Evolutionary conservation across 1,284 basidiomycete genomes (phyloP).

Genomic region (Cryptococcus amylolentus): DNA sequence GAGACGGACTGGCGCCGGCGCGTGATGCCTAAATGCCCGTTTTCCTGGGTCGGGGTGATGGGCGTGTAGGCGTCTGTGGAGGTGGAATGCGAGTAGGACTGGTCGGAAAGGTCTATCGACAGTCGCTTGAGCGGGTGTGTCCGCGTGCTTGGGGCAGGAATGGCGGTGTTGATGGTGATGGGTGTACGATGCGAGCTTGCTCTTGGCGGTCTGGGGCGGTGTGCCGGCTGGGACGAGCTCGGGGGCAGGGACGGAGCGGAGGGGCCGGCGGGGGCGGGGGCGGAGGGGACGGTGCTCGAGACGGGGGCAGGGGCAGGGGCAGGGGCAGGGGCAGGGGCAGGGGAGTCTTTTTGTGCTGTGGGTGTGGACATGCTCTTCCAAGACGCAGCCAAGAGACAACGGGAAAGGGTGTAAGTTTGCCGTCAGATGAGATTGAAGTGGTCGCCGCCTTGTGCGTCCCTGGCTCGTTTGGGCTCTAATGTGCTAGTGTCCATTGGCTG

Average conservation of each 20-base stretch:
- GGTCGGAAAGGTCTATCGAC: conserved; percentile 8
- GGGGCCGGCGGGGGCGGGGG: not conserved
- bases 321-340: not conserved
- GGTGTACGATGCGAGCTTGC: not conserved
- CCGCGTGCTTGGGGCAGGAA: not conserved
- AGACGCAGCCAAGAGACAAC: not conserved
- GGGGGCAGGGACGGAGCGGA: not conserved
- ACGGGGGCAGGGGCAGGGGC: not conserved
- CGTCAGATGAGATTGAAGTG: not conserved
- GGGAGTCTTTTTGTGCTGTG: too few relatives aligned
- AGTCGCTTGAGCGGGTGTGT: conserved; percentile 10
- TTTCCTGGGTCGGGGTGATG: conserved; percentile 12
- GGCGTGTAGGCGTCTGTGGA: not conserved
- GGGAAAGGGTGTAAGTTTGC: not conserved
- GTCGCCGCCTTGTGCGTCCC: not conserved
- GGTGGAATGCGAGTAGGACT: conserved; percentile 3
- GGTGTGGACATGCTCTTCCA: too few relatives aligned
- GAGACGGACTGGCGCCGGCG: conserved; percentile 9
- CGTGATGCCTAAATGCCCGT: conserved; percentile 10
- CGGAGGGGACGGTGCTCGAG: not conserved
- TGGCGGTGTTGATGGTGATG: not conserved
- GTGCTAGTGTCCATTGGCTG: not conserved
- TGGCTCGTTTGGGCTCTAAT: not conserved
- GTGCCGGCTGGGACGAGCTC: not conserved
- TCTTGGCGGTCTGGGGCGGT: not conserved